Evolutionary conservation across 1,284 basidiomycete species (phyloP).

Genomic region (Hymenochaete sp.): DNA sequence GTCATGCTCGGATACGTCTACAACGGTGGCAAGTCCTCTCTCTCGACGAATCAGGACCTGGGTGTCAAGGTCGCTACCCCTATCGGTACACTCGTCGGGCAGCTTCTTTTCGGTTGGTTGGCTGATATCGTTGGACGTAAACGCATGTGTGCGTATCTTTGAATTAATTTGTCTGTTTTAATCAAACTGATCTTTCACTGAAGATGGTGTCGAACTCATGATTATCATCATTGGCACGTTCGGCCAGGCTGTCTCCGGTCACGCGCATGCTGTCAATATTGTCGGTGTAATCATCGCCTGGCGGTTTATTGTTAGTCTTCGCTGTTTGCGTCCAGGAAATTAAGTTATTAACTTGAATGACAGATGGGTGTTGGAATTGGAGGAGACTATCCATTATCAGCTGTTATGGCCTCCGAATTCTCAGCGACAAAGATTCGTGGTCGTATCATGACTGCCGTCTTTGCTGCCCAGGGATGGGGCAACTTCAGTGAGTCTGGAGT

Average conservation of each 20-base stretch:
- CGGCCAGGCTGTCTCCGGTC: slow-evolving; percentile 39
- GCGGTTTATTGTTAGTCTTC: slow-evolving; percentile 34
- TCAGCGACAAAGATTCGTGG: slow-evolving; percentile 50
- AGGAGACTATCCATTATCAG: slow-evolving; percentile 46
- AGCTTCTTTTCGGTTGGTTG: slow-evolving; percentile 64
- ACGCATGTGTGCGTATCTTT: slow-evolving; percentile 49
- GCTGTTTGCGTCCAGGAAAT: background rate
- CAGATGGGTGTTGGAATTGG: slow-evolving; percentile 43
- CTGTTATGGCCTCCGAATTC: slow-evolving; percentile 52
- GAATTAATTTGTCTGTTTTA: background rate
- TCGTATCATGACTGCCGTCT: slow-evolving; percentile 48
- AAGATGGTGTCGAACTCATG: slow-evolving; percentile 53
- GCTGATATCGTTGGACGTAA: slow-evolving; percentile 68
- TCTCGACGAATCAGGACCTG: slow-evolving; percentile 49
- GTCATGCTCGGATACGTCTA: slow-evolving; percentile 53
- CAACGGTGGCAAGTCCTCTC: slow-evolving; percentile 27
- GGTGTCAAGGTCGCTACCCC: slow-evolving; percentile 57
- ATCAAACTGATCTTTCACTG: slow-evolving; percentile 24
- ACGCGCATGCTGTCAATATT: slow-evolving; percentile 46
- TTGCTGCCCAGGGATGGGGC: slow-evolving; percentile 49
- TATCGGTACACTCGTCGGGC: slow-evolving; percentile 41
- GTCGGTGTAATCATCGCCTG: slow-evolving; percentile 53
- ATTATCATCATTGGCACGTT: slow-evolving; percentile 47
- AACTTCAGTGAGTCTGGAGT: slow-evolving; percentile 33
- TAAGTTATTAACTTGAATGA: slow-evolving; percentile 13